Evolutionary conservation across 768 basidiomycete genomes (phyloP).

Genomic region (Mycena leptocephala): DNA sequence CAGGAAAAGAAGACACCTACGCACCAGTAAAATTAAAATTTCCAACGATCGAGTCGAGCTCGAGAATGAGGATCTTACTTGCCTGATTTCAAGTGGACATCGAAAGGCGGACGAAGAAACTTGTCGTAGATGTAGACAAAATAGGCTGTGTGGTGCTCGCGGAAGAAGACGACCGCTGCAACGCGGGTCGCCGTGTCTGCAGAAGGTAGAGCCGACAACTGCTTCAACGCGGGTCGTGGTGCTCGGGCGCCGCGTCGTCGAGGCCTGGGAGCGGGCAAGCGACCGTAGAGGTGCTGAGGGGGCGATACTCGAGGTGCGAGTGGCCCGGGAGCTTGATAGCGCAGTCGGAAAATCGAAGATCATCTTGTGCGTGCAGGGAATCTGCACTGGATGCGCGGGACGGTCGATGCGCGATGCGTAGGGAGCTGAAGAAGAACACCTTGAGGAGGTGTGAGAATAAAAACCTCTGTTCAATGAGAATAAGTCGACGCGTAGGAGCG

Average conservation of each 20-base stretch:
- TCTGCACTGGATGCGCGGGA: background rate
- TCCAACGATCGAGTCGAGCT: no score
- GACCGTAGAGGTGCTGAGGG: background rate
- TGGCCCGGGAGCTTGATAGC: background rate
- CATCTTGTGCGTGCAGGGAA: constrained; percentile 3
- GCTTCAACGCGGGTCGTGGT: background rate
- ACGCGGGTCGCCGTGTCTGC: background rate
- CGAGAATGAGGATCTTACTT: no score
- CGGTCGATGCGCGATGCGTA: background rate
- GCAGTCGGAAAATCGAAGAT: background rate
- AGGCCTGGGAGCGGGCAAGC: constrained; percentile 3
- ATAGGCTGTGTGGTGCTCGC: no score
- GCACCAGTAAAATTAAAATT: no score
- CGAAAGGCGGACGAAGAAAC: no score
- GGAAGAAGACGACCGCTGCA: background rate
- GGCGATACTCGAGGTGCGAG: background rate
- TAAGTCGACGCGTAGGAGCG: background rate
- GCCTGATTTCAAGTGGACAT: no score
- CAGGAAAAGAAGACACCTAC: no score
- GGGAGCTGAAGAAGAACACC: background rate
- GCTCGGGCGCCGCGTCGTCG: background rate
- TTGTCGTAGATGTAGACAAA: no score
- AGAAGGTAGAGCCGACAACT: background rate
- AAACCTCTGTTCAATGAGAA: background rate
- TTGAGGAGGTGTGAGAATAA: constrained; percentile 2